Conservation (phyloP, 176 grass and related monocot species). For the Cymbopogon citratus region DNA sequence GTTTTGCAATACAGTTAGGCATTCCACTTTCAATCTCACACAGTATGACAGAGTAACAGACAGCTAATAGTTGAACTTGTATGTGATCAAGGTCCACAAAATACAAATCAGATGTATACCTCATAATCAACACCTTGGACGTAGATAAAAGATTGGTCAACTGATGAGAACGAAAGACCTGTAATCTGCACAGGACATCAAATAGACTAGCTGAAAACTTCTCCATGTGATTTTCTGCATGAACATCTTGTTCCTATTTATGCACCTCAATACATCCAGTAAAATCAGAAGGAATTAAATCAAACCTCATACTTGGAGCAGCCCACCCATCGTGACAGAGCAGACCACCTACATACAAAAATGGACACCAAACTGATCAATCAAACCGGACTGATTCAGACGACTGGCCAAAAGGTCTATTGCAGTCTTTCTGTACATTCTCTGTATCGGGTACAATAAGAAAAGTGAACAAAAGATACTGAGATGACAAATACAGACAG, state of each 20-base stretch:
- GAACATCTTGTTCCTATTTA: slow-evolving; percentile 7
- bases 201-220: slow-evolving; percentile 21
- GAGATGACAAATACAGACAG: neutral
- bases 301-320: slow-evolving; percentile 96
- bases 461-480: neutral
- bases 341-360: slow-evolving; percentile 62
- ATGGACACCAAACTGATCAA: neutral
- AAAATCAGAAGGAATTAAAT: slow-evolving; percentile 24
- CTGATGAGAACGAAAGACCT: slow-evolving; percentile 74
- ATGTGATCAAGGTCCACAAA: neutral
- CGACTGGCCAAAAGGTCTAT: neutral
- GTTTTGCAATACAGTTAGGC: neutral
- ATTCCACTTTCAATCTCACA: neutral
- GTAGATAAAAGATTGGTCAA: slow-evolving; percentile 62
- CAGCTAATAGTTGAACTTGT: neutral
- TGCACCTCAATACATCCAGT: slow-evolving; percentile 13
- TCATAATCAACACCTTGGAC: slow-evolving; percentile 97
- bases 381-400: neutral
- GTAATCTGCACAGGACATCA: slow-evolving; percentile 58
- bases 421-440: neutral
- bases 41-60: neutral
- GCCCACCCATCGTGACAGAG: slow-evolving; percentile 80
- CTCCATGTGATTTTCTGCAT: neutral
- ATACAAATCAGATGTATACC: slow-evolving; percentile 35
- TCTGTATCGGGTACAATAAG: neutral